phyloP scores from a whole-genome alignment of 192 early-diverging fungal genomes.

The Mortierella claussenii region DNA sequence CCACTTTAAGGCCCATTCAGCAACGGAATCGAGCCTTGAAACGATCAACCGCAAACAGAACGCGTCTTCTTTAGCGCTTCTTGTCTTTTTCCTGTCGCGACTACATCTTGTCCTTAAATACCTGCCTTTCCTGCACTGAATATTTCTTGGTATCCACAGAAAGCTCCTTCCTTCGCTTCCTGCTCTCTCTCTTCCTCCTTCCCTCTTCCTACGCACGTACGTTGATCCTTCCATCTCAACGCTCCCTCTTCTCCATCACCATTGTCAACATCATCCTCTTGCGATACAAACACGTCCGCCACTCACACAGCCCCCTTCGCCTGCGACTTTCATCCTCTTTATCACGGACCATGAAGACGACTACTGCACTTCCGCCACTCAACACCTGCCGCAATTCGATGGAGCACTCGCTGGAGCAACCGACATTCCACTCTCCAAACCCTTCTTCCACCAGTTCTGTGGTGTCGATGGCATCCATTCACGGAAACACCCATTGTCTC shows the following conservation, averaged over 20 bases:
- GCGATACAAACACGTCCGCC: neutral
- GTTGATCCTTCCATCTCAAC: no score
- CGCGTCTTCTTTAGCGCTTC: neutral
- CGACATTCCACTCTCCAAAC: constrained; percentile 26
- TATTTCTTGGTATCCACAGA: no score
- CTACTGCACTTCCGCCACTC: constrained; percentile 22
- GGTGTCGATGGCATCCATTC: constrained; percentile 18
- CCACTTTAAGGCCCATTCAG: neutral
- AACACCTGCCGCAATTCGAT: constrained; percentile 36
- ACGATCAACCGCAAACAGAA: constrained; percentile 22
- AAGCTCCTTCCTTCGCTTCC: neutral
- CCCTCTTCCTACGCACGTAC: no score
- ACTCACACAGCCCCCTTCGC: neutral
- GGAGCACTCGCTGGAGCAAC: constrained; percentile 39
- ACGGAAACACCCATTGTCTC: constrained; percentile 1
- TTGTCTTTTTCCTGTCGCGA: neutral
- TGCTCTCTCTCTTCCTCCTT: neutral
- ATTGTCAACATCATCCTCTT: neutral
- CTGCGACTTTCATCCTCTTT: neutral
- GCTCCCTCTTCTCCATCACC: neutral
- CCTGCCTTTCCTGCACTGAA: neutral
- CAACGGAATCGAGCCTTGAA: constrained; percentile 26
- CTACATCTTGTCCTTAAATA: constrained; percentile 9
- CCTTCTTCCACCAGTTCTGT: constrained; percentile 17
- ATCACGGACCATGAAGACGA: constrained; percentile 23